phyloP scores from a whole-genome alignment of 805 yeast genomes.

The Kurtzmaniella cleridarum region DNA sequence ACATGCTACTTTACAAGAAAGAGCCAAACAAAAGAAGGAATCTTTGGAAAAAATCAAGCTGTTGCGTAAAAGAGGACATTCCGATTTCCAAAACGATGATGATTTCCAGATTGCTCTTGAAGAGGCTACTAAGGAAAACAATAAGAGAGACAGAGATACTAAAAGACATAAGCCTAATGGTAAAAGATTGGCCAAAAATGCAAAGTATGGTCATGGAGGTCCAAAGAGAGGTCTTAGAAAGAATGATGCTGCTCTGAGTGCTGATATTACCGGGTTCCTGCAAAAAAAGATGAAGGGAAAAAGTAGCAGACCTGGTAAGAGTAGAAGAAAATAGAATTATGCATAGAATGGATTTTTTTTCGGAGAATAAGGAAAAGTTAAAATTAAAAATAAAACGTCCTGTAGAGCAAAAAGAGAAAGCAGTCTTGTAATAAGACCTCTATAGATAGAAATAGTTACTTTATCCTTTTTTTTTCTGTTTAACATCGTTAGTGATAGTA shows the following conservation, averaged over 20 bases:
- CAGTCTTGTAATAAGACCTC: too few relatives aligned
- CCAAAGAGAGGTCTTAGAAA: slow-evolving; percentile 66
- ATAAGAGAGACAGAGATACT: slow-evolving; percentile 25
- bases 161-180: slow-evolving; percentile 55
- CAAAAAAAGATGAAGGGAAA: slow-evolving; percentile 47
- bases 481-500: too few relatives aligned
- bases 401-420: not conserved
- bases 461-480: too few relatives aligned
- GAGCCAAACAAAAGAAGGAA: slow-evolving; percentile 89
- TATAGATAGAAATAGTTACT: too few relatives aligned
- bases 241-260: slow-evolving; percentile 68
- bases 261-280: slow-evolving; percentile 59
- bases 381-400: slow-evolving; percentile 3
- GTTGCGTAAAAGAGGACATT: slow-evolving; percentile 76
- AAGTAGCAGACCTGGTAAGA: slow-evolving; percentile 36
- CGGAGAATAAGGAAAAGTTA: slow-evolving; percentile 6
- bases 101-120: slow-evolving; percentile 86
- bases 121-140: slow-evolving; percentile 69
- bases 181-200: slow-evolving; percentile 65
- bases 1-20: slow-evolving; percentile 84
- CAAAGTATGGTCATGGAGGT: slow-evolving; percentile 76
- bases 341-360: not conserved
- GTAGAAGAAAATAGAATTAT: slow-evolving; percentile 22
- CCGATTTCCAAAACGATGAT: slow-evolving; percentile 66
- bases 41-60: slow-evolving; percentile 85